phyloP scores from a whole-genome alignment of 805 yeast genomes.

The Sungouiella blattae region DNA sequence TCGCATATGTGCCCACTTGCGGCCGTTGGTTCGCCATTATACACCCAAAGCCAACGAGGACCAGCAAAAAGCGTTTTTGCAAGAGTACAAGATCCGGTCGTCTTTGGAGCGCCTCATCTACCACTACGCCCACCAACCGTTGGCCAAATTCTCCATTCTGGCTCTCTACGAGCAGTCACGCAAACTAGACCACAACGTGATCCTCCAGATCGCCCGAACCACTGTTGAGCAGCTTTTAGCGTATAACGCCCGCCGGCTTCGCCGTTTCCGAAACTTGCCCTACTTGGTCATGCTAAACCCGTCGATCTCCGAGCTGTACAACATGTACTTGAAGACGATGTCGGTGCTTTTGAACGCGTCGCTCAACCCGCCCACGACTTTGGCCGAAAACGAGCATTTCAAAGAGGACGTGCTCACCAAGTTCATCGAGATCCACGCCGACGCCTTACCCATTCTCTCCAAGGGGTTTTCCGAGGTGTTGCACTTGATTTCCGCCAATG shows the following conservation, averaged over 20 bases:
- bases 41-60: neutral
- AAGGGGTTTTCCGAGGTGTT: slow-evolving; percentile 74
- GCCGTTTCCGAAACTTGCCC: slow-evolving; percentile 70
- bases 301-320: slow-evolving; percentile 72
- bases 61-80: slow-evolving; percentile 39
- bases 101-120: slow-evolving; percentile 57
- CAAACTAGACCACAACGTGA: slow-evolving; percentile 34
- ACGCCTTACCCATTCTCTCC: slow-evolving; percentile 77
- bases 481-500: slow-evolving; percentile 40
- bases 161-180: slow-evolving; percentile 43
- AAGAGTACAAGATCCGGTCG: slow-evolving; percentile 55
- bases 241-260: slow-evolving; percentile 66
- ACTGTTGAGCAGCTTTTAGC: slow-evolving; percentile 56
- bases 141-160: slow-evolving; percentile 52
- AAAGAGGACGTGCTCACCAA: slow-evolving; percentile 46
- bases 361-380: slow-evolving; percentile 37
- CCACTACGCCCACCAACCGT: slow-evolving; percentile 48
- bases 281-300: slow-evolving; percentile 86
- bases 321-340: slow-evolving; percentile 69
- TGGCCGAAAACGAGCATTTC: slow-evolving; percentile 53
- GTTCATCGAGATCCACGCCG: slow-evolving; percentile 74
- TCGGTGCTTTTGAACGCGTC: slow-evolving; percentile 32
- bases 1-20: neutral
- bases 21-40: neutral
- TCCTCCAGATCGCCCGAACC: slow-evolving; percentile 46